Evolutionary conservation across 257 asterid genomes (phyloP).

Genomic region (Penstemon davidsonii): DNA sequence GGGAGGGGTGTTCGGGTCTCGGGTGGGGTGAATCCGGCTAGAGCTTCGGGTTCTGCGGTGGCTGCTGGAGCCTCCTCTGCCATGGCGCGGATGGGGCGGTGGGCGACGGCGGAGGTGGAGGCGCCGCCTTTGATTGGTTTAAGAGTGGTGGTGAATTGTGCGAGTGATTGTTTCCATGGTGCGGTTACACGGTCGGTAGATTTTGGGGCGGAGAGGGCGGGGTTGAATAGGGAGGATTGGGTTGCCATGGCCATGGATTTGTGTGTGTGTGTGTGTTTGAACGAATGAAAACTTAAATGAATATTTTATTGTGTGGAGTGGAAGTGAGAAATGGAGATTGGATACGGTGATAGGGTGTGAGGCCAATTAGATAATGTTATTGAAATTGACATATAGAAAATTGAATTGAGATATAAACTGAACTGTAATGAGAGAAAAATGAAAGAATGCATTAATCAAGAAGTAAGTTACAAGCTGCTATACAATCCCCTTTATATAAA

Average conservation of each 20-base stretch:
- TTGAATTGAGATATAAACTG: no score
- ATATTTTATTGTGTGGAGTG: constrained; percentile 27
- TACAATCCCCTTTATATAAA: no score
- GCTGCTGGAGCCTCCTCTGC: constrained; percentile 52
- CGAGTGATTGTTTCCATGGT: constrained; percentile 56
- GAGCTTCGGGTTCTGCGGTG: constrained; percentile 41
- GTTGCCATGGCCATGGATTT: constrained; percentile 66
- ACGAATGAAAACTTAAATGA: not conserved
- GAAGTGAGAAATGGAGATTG: constrained; percentile 29
- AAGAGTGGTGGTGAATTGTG: constrained; percentile 36
- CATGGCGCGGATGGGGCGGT: constrained; percentile 61
- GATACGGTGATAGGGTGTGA: constrained; percentile 37
- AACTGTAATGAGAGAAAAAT: no score
- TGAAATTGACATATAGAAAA: no score
- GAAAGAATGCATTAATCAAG: no score
- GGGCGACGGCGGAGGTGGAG: constrained; percentile 17
- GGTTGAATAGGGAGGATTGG: constrained; percentile 78
- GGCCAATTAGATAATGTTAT: constrained; percentile 35
- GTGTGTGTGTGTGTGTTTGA: not conserved
- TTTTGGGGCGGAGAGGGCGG: constrained; percentile 47
- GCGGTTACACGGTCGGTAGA: constrained; percentile 40
- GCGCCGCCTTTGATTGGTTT: constrained; percentile 36
- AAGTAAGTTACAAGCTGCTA: no score
- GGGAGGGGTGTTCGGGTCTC: constrained; percentile 85
- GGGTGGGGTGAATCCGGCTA: constrained; percentile 86